These are phyloP conservation scores for Penicillium sp. DNA, from an alignment of 2,329 filamentous ascomycete genomes.

Conservation along the genomic window DNA sequence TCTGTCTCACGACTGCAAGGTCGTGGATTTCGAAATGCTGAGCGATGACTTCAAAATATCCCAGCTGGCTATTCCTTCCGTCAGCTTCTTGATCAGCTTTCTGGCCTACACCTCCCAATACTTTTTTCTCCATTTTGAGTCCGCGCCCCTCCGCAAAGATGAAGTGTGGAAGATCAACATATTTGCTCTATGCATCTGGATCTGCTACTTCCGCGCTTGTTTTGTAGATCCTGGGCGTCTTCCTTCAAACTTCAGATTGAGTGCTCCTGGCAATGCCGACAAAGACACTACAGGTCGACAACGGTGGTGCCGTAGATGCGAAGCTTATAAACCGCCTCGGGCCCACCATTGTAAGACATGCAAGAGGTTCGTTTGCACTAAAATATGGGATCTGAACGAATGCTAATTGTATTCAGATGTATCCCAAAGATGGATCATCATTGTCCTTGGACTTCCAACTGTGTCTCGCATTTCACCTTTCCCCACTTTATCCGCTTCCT, in stretches of 20 bases:
- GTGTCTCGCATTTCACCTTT: slow-evolving; percentile 69
- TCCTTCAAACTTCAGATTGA: slow-evolving; percentile 50
- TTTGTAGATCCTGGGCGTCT: slow-evolving; percentile 64
- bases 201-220: slow-evolving; percentile 66
- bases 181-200: slow-evolving; percentile 60
- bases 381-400: not conserved
- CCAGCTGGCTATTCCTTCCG: slow-evolving; percentile 59
- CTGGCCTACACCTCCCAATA: slow-evolving; percentile 66
- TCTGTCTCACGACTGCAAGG: slow-evolving; percentile 1
- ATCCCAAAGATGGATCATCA: slow-evolving; percentile 72
- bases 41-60: slow-evolving; percentile 39
- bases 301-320: slow-evolving; percentile 67
- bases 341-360: slow-evolving; percentile 71
- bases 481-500: slow-evolving; percentile 71
- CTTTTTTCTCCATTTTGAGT: slow-evolving; percentile 62
- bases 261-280: slow-evolving; percentile 28
- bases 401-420: slow-evolving; percentile 52
- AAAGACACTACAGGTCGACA: slow-evolving; percentile 39
- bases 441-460: slow-evolving; percentile 71
- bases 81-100: slow-evolving; percentile 62
- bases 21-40: slow-evolving; percentile 31
- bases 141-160: slow-evolving; percentile 56
- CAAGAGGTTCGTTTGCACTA: slow-evolving; percentile 54
- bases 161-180: slow-evolving; percentile 63
- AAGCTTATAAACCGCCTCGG: slow-evolving; percentile 65